phyloP scores from a whole-genome alignment of 306 rosid genomes.

The Gastrolobium bilobum region DNA sequence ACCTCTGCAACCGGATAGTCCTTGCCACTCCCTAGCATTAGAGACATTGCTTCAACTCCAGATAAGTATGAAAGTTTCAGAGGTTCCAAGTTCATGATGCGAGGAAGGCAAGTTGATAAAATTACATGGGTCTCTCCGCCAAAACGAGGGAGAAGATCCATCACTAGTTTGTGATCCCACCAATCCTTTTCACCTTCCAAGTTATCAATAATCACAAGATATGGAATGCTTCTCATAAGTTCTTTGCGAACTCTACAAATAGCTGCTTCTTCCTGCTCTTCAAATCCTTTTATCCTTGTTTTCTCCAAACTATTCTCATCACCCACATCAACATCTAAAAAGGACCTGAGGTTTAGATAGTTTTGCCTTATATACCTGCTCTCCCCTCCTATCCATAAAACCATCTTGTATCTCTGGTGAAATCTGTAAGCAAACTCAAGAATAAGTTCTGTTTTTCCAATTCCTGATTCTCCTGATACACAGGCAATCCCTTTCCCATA shows the following conservation, averaged over 20 bases:
- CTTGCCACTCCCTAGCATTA: slow-evolving; percentile 78
- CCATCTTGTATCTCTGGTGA: slow-evolving; percentile 91
- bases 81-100: slow-evolving; percentile 84
- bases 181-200: slow-evolving; percentile 92
- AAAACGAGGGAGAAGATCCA: slow-evolving; percentile 98
- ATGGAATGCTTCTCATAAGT: slow-evolving; percentile 89
- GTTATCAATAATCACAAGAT: slow-evolving; percentile 84
- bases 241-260: slow-evolving; percentile 80
- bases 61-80: slow-evolving; percentile 83
- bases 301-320: slow-evolving; percentile 69
- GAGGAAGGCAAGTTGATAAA: slow-evolving; percentile 86
- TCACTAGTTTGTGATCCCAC: slow-evolving; percentile 94
- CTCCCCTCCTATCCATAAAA: slow-evolving; percentile 92
- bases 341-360: slow-evolving; percentile 78
- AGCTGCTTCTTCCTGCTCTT: slow-evolving; percentile 88
- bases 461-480: slow-evolving; percentile 88
- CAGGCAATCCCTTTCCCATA: slow-evolving; percentile 91
- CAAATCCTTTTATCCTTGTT: slow-evolving; percentile 69
- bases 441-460: slow-evolving; percentile 95
- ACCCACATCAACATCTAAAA: slow-evolving; percentile 85
- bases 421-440: slow-evolving; percentile 94
- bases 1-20: slow-evolving; percentile 77
- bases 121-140: slow-evolving; percentile 88
- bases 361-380: slow-evolving; percentile 85
- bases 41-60: slow-evolving; percentile 85